Conservation (phyloP, 257 asterid genomes). For the Datura wrightii region DNA sequence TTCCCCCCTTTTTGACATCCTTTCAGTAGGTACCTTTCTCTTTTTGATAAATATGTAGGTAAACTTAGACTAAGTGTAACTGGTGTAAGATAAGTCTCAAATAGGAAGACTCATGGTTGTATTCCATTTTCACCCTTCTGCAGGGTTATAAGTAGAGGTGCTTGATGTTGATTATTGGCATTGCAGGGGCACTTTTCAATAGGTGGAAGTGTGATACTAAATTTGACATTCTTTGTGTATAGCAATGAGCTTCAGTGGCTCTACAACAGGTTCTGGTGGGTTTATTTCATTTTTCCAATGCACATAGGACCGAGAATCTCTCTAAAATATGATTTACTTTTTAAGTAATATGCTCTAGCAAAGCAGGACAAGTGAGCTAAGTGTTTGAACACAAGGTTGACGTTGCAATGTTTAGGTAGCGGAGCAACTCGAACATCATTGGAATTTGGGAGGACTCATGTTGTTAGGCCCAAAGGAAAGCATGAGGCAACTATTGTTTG, state of each 20-base stretch:
- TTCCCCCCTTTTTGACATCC: conserved; percentile 37
- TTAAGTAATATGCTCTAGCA: neutral
- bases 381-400: conserved; percentile 20
- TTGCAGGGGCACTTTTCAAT: conserved; percentile 50
- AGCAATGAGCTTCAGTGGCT: conserved; percentile 60
- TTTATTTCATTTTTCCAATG: neutral
- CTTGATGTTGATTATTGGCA: conserved; percentile 40
- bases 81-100: conserved; percentile 40
- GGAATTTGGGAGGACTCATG: conserved; percentile 86
- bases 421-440: conserved; percentile 48
- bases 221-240: conserved; percentile 14
- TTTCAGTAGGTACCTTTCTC: conserved; percentile 41
- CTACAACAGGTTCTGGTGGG: conserved; percentile 50
- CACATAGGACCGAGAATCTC: neutral
- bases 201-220: conserved; percentile 20
- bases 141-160: conserved; percentile 48
- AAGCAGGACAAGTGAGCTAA: neutral
- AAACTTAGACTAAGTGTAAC: conserved; percentile 36
- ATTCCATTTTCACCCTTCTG: conserved; percentile 47
- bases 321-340: conserved; percentile 25
- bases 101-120: conserved; percentile 34
- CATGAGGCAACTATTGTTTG: conserved; percentile 90
- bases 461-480: conserved; percentile 80
- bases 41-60: conserved; percentile 33
- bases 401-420: conserved; percentile 49